Evolutionary conservation across 2,329 filamentous ascomycete genomes (phyloP).

Genomic region (Diaporthe humulicola): DNA sequence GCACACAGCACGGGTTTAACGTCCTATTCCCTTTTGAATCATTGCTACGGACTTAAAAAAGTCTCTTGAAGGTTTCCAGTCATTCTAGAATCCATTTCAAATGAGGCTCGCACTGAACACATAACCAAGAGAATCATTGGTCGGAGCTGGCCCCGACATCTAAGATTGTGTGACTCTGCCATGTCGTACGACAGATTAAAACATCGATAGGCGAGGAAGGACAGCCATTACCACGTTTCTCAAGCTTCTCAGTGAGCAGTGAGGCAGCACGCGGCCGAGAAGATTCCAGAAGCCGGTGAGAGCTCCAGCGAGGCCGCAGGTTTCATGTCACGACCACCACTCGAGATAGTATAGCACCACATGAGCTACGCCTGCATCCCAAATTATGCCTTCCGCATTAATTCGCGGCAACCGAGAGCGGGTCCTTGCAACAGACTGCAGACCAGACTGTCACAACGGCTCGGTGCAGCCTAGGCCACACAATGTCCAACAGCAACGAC

Average conservation of each 20-base stretch:
- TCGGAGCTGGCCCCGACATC: neutral
- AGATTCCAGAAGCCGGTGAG: conserved; percentile 1
- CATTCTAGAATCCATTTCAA: neutral
- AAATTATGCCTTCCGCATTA: neutral
- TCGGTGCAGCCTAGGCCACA: conserved; percentile 22
- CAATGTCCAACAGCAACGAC: conserved; percentile 3
- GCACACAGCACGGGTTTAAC: too few species aligned
- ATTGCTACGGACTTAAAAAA: neutral
- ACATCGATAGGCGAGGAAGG: neutral
- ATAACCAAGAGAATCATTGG: neutral
- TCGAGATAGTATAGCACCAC: neutral
- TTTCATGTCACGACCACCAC: neutral
- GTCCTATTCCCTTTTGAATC: neutral
- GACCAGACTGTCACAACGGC: neutral
- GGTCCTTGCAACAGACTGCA: neutral
- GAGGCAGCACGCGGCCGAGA: neutral
- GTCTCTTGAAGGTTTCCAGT: too few species aligned
- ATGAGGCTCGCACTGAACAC: neutral
- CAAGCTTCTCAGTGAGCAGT: too few species aligned
- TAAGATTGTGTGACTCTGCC: neutral
- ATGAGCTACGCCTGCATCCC: neutral
- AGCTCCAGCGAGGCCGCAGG: neutral
- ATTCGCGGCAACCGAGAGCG: neutral
- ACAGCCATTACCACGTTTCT: neutral
- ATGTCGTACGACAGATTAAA: neutral